Conservation (phyloP, 1,284 basidiomycete species). For the Clitocybe nebularis region DNA sequence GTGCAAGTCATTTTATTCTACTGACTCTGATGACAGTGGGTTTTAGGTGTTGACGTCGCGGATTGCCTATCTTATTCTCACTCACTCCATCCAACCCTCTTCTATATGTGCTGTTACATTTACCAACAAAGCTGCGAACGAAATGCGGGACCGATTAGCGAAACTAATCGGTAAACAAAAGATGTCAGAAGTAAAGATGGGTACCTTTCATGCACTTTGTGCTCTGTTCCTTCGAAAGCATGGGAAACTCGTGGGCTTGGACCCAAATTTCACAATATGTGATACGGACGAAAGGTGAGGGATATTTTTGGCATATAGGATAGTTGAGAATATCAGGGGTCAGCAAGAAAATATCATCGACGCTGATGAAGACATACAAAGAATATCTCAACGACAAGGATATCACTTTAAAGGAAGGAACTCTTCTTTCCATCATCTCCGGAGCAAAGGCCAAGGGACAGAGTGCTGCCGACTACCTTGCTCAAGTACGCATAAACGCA, state of each 20-base stretch:
- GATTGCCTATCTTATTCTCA: conserved; percentile 71
- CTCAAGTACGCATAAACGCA: conserved; percentile 14
- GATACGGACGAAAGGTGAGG: conserved; percentile 80
- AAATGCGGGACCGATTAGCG: conserved; percentile 77
- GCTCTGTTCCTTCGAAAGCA: conserved; percentile 70
- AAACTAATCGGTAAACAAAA: conserved; percentile 67
- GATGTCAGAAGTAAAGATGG: conserved; percentile 64
- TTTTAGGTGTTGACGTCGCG: conserved; percentile 73
- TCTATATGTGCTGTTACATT: conserved; percentile 81
- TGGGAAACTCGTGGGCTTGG: conserved; percentile 55
- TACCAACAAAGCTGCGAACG: conserved; percentile 87
- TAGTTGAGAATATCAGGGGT: background rate
- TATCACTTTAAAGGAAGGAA: conserved; percentile 58
- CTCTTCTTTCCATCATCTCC: conserved; percentile 67
- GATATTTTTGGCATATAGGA: background rate
- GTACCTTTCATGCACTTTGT: conserved; percentile 85
- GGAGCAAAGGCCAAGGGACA: conserved; percentile 77
- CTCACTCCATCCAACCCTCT: conserved; percentile 51
- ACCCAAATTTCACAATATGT: conserved; percentile 79
- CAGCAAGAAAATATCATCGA: conserved; percentile 74
- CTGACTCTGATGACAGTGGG: background rate
- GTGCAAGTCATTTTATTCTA: background rate
- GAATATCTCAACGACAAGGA: conserved; percentile 43
- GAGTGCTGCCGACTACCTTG: conserved; percentile 44
- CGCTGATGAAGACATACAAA: conserved; percentile 56